Conservation (phyloP, 176 grass and related monocot genomes). For the Thinopyrum elongatum region DNA sequence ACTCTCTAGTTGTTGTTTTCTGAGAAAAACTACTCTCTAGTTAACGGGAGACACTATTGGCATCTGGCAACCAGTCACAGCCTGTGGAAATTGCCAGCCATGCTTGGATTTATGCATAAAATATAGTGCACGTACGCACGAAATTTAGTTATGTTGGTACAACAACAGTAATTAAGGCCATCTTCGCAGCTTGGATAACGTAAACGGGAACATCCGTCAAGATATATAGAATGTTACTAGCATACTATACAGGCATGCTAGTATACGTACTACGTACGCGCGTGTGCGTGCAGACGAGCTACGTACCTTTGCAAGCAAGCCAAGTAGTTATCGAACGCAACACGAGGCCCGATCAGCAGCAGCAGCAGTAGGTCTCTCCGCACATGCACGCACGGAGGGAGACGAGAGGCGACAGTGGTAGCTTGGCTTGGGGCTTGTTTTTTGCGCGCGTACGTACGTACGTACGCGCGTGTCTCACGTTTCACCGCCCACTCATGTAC, state of each 20-base stretch:
- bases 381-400: not conserved
- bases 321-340: constrained; percentile 30
- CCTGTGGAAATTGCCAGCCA: not conserved
- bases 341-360: constrained; percentile 11
- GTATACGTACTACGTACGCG: not conserved
- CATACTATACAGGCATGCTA: not conserved
- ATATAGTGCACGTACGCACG: not conserved
- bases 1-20: no score
- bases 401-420: not conserved
- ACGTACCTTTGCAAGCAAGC: constrained; percentile 46
- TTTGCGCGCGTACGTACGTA: not conserved
- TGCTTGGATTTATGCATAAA: not conserved
- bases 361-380: not conserved
- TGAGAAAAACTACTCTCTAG: no score
- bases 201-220: constrained; percentile 38
- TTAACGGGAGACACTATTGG: not conserved
- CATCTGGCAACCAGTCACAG: not conserved
- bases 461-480: not conserved
- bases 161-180: not conserved
- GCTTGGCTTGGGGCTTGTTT: not conserved
- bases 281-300: constrained; percentile 23
- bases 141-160: not conserved
- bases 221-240: not conserved
- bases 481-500: not conserved
- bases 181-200: constrained; percentile 16